Conservation (phyloP, 768 basidiomycete genomes). For the Cystobasidium onofrii region DNA sequence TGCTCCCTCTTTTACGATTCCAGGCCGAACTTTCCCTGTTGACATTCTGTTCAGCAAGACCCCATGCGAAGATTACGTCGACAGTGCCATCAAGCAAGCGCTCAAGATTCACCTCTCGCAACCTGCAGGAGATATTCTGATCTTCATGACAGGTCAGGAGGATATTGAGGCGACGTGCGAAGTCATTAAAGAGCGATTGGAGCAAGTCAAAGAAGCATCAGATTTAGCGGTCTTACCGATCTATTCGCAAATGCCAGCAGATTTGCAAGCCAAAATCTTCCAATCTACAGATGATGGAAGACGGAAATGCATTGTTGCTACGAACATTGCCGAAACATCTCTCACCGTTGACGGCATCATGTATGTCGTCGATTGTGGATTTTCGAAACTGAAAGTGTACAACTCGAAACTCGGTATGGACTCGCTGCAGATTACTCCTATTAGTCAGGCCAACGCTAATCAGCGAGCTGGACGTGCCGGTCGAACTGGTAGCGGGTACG, state of each 20-base stretch:
- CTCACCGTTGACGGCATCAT: constrained; percentile 96
- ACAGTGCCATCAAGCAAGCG: constrained; percentile 94
- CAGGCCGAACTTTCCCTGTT: constrained; percentile 91
- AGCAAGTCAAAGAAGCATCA: constrained; percentile 81
- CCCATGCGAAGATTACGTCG: constrained; percentile 98
- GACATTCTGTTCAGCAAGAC: constrained; percentile 94
- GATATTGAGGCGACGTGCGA: constrained; percentile 97
- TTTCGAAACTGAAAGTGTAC: constrained; percentile 96
- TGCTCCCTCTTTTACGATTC: constrained; percentile 89
- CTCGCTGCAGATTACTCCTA: constrained; percentile 94
- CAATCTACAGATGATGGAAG: constrained; percentile 87
- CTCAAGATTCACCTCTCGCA: constrained; percentile 90
- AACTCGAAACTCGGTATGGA: constrained; percentile 99
- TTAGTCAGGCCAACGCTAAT: constrained; percentile 96
- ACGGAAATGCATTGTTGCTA: constrained; percentile 94
- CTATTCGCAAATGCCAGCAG: constrained; percentile 99
- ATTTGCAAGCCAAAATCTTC: constrained; percentile 96
- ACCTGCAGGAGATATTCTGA: constrained; percentile 86
- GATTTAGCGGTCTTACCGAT: constrained; percentile 88
- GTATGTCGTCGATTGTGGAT: constrained; percentile 92
- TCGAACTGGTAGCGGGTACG: constrained; percentile 86
- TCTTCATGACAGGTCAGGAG: constrained; percentile 99
- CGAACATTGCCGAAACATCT: constrained; percentile 98
- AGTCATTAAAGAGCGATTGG: constrained; percentile 86
- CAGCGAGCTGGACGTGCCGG: constrained; percentile 95